Evolutionary conservation across 2,329 filamentous ascomycete genomes (phyloP), one percentile per base, ranked within the genome.

Genomic region (Aspergillus latus): DNA sequence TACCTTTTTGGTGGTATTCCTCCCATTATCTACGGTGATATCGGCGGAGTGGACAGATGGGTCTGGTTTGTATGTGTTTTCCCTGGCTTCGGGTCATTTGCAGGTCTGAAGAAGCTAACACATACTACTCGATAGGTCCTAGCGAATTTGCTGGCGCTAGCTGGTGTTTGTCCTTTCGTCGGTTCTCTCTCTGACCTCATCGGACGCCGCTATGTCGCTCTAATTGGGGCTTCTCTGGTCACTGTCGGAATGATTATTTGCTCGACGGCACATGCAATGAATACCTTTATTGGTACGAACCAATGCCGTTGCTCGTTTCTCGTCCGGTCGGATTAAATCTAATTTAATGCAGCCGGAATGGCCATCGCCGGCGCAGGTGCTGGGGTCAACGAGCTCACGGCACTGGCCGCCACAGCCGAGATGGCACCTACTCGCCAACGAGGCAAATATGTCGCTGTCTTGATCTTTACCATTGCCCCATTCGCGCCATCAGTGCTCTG

Each of bases 381-480:
- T 9, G 87, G 87, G 13, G 80, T 89, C 58, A 86, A 85, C 62
- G 86, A 89, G 68, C 74, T 89, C 34, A 89, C 85, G 5, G 85
- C 87, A 4, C 75, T 90, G 7, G 85, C 87, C 29, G 87, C 81
- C 34, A 87, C 86, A 1, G 84, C 85, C 2, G 87, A 90, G 67
- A 78, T 89, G 58, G 87, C 85, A 0, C 87, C 87, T 1, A 83
- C 83, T 16, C 76, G 81, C 15, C 83, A 88, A 68, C 81, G 87
- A 47, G 86, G 84, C 30, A 80, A 80, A 65, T 88, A 88, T 64
- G 81, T 88, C 26, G 82, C 82, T 10, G 68, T 79, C 0, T 72
- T 88, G 11, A 80, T 87, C 47, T 79, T 86, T 64, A 84, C 82
- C 53, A 85, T 88, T 56, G 60, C 86, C 1, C 85, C 84, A 0